These are phyloP conservation scores for Mikania micrantha DNA, from an alignment of 129 eudicot species.

Conservation along the genomic window DNA sequence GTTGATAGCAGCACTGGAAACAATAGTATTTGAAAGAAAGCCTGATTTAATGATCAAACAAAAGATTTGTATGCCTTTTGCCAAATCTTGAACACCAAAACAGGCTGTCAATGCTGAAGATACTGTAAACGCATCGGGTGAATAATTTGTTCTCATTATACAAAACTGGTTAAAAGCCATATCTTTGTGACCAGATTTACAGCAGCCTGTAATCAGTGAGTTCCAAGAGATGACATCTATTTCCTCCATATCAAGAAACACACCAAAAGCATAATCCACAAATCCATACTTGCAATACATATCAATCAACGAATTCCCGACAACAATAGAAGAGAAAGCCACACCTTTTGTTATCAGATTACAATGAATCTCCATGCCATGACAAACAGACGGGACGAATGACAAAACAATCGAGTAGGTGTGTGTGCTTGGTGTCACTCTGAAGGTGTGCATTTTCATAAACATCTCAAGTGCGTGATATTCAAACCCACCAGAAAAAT, in stretches of 20 bases:
- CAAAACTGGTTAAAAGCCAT: constrained; percentile 37
- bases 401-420: constrained; percentile 55
- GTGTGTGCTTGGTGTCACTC: constrained; percentile 49
- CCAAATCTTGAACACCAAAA: constrained; percentile 45
- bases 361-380: constrained; percentile 56
- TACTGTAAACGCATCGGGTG: constrained; percentile 46
- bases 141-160: constrained; percentile 41
- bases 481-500: constrained; percentile 31
- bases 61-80: constrained; percentile 49
- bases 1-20: constrained; percentile 74
- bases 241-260: constrained; percentile 55
- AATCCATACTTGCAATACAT: constrained; percentile 65
- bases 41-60: constrained; percentile 49
- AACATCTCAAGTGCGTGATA: constrained; percentile 30
- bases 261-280: constrained; percentile 61
- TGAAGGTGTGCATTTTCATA: constrained; percentile 35
- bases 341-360: constrained; percentile 40
- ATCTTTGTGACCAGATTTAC: constrained; percentile 38
- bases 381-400: constrained; percentile 14
- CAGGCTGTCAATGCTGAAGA: constrained; percentile 49
- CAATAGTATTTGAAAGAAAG: constrained; percentile 51
- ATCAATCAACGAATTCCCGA: constrained; percentile 72
- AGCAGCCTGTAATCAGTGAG: constrained; percentile 54
- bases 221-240: constrained; percentile 78
- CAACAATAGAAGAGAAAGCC: constrained; percentile 31